Evolutionary conservation across 495 filamentous ascomycete species (phyloP), one percentile per base, ranked within the genome.

Genomic region (Tetracladium setigerum): DNA sequence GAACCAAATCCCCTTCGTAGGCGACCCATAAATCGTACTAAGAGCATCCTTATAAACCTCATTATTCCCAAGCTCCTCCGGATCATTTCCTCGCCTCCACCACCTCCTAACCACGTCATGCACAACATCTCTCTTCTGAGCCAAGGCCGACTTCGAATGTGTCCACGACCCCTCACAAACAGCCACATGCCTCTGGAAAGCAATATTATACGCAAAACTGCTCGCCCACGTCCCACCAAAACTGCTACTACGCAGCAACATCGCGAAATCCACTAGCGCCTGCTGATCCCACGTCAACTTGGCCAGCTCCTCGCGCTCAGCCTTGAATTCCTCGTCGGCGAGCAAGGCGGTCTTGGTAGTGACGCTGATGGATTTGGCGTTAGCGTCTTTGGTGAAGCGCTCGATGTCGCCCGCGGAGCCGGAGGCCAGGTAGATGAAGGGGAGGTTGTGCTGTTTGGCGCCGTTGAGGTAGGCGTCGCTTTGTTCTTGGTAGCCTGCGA

Each of bases 221-320:
- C 57, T 63, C 43, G 57, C 54, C 18, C 55, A 45, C 2, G 57
- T 47, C 1, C 68, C 68, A 1, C 57, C 60, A 39, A 66, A 56
- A 6, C 49, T 32, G 18, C 57, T 60, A 3, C 47, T 51, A 13
- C 62, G 44, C 16, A 63, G 50, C 58, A 69, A 55, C 24, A 71
- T 53, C 53, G 63, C 62, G 42, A 58, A 67, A 54, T 71, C 68
- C 8, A 71, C 56, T 27, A 64, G 33, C 0, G 49, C 60, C 18
- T 56, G 56, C 52, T 69, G 68, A 32, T 62, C 59, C 53, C 55
- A 63, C 5, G 53, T 56, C 22, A 67, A 14, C 1, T 9, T 40
- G 13, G 58, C 30, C 9, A 66, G 46, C 22, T 53, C 27, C 18
- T 33, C 41, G 36, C 58, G 39, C 15, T 58, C 66, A 2, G 1